phyloP scores from a whole-genome alignment of 768 basidiomycete species.

The Boletus rufocinnamomeus region DNA sequence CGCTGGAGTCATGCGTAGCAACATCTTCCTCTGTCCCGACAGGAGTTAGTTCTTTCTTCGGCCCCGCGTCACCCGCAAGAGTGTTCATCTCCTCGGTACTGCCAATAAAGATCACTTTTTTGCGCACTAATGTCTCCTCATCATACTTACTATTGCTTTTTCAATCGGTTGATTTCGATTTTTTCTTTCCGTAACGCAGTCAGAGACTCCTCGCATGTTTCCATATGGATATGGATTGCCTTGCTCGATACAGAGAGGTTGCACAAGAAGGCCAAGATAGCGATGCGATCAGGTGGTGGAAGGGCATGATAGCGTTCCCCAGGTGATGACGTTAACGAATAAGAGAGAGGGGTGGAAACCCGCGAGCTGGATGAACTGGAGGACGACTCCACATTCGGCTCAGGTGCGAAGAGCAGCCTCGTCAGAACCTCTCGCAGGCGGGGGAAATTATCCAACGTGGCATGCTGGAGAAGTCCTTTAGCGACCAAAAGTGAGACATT shows the following conservation, averaged over 20 bases:
- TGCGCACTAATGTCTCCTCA: conserved; percentile 9
- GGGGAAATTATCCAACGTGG: conserved; percentile 70
- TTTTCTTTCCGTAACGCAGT: conserved; percentile 95
- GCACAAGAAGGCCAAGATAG: conserved; percentile 85
- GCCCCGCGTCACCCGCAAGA: conserved; percentile 55
- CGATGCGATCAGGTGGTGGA: conserved; percentile 76
- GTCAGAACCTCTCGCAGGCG: conserved; percentile 71
- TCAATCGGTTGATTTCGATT: conserved; percentile 89
- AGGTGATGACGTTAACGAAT: conserved; percentile 51
- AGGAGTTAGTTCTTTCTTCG: conserved; percentile 48
- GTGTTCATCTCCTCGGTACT: conserved; percentile 74
- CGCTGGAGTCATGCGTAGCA: conserved; percentile 65
- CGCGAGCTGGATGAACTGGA: conserved; percentile 50
- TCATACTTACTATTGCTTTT: conserved; percentile 79
- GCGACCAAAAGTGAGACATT: neutral
- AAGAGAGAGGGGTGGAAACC: conserved; percentile 48
- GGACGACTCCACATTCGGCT: conserved; percentile 42
- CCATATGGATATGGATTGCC: conserved; percentile 84
- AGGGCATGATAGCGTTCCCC: conserved; percentile 72
- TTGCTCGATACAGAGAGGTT: conserved; percentile 91
- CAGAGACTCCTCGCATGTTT: conserved; percentile 83
- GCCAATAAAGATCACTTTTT: conserved; percentile 16
- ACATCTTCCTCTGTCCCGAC: conserved; percentile 53
- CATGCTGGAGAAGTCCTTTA: conserved; percentile 53
- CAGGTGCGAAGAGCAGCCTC: conserved; percentile 70